Evolutionary conservation across 257 asterid species (phyloP).

Genomic region (Phtheirospermum japonicum): DNA sequence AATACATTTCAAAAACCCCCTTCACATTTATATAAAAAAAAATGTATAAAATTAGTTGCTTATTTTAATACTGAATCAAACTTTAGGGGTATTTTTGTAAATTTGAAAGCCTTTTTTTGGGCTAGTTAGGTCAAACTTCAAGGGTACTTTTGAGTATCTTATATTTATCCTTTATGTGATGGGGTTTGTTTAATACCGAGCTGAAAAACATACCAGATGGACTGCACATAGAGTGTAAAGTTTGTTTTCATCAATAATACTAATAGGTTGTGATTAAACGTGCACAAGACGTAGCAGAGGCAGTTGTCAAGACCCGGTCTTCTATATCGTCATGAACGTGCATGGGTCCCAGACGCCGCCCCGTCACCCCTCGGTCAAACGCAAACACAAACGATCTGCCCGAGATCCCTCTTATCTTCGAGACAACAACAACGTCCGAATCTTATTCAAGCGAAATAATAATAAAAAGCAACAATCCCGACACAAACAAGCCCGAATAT

Average conservation of each 20-base stretch:
- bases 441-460: constrained; percentile 39
- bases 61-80: too few species aligned
- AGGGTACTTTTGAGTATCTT: neutral
- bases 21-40: too few species aligned
- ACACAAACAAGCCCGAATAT: constrained; percentile 34
- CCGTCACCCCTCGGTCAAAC: constrained; percentile 38
- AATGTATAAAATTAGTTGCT: too few species aligned
- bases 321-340: constrained; percentile 82
- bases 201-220: neutral
- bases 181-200: neutral
- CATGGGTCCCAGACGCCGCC: constrained; percentile 86
- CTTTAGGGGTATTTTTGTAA: too few species aligned
- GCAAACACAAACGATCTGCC: constrained; percentile 44
- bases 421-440: constrained; percentile 41
- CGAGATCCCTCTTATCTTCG: constrained; percentile 47
- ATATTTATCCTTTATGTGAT: neutral
- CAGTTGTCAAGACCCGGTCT: constrained; percentile 72
- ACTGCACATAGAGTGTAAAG: too few species aligned
- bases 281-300: constrained; percentile 90
- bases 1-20: too few species aligned
- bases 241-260: neutral
- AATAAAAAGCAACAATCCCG: constrained; percentile 33
- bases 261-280: constrained; percentile 86
- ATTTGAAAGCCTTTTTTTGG: too few species aligned
- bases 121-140: neutral